These are phyloP conservation scores for Zygoascus flipseniorum DNA, from an alignment of 805 yeast species.

Conservation along the genomic window DNA sequence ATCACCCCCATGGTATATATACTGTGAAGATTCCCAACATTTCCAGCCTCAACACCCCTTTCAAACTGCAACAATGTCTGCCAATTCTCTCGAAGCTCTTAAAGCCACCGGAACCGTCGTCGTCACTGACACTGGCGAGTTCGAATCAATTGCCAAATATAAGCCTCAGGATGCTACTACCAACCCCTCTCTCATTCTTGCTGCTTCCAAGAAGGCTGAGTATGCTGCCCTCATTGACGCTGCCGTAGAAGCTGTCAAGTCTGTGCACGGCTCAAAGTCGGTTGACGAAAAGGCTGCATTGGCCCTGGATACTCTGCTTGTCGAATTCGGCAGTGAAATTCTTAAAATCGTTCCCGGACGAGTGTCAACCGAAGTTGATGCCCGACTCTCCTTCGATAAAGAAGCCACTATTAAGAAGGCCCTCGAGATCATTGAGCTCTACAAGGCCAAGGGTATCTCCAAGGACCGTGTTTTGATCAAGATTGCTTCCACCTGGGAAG, in stretches of 20 bases:
- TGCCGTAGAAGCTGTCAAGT: slow-evolving; percentile 81
- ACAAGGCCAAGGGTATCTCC: slow-evolving; percentile 73
- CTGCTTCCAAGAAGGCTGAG: slow-evolving; percentile 85
- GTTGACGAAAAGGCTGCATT: slow-evolving; percentile 52
- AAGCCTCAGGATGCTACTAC: slow-evolving; percentile 99
- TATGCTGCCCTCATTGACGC: slow-evolving; percentile 84
- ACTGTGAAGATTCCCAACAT: background rate
- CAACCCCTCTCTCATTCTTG: slow-evolving; percentile 94
- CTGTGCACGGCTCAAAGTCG: slow-evolving; percentile 31
- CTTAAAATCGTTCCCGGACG: slow-evolving; percentile 95
- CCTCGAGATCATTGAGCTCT: slow-evolving; percentile 75
- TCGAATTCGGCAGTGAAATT: slow-evolving; percentile 93
- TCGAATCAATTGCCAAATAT: slow-evolving; percentile 93
- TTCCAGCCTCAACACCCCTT: background rate
- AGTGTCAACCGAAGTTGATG: slow-evolving; percentile 98
- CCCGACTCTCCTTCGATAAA: slow-evolving; percentile 93
- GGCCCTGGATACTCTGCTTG: slow-evolving; percentile 87
- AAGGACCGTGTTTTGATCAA: slow-evolving; percentile 92
- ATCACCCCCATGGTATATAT: background rate
- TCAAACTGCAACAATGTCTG: slow-evolving; percentile 3
- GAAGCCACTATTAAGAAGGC: slow-evolving; percentile 94
- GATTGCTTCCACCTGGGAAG: slow-evolving; percentile 98
- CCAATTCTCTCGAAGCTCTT: slow-evolving; percentile 79
- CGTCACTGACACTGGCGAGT: slow-evolving; percentile 98
- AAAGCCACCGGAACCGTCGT: slow-evolving; percentile 93